Evolutionary conservation across 179 eudicot genomes (phyloP).

Genomic region (Heliamphora pulchella): DNA sequence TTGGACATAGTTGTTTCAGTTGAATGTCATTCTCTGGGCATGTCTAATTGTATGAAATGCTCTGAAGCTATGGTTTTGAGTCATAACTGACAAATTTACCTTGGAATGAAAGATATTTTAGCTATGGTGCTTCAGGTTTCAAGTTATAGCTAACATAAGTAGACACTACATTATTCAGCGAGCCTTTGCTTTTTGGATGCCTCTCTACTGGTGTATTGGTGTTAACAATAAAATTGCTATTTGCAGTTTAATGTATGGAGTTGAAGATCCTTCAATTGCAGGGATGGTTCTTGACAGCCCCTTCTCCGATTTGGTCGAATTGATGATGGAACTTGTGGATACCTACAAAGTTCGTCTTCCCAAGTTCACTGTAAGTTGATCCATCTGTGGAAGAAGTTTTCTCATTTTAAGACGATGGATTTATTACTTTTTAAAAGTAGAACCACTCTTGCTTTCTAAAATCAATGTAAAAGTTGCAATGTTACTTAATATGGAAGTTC

Average conservation of each 20-base stretch:
- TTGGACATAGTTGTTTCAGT: background rate
- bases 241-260: slow-evolving; percentile 94
- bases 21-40: background rate
- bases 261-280: slow-evolving; percentile 96
- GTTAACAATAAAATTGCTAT: slow-evolving; percentile 16
- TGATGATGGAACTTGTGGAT: slow-evolving; percentile 99
- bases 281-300: slow-evolving; percentile 99
- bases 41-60: background rate
- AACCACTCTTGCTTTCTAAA: slow-evolving; percentile 8
- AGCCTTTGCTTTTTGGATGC: background rate
- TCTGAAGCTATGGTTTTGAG: background rate
- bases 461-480: background rate
- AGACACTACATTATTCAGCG: background rate
- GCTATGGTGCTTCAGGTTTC: slow-evolving; percentile 4
- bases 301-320: slow-evolving; percentile 88
- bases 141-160: background rate
- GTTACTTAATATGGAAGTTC: background rate
- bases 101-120: background rate
- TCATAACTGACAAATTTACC: background rate
- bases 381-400: background rate
- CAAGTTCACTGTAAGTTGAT: slow-evolving; percentile 76
- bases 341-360: slow-evolving; percentile 92
- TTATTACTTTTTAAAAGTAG: background rate
- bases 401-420: background rate
- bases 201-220: background rate